These are phyloP conservation scores for Wickerhamiella dianesei DNA, from an alignment of 805 yeast species.

Conservation along the genomic window DNA sequence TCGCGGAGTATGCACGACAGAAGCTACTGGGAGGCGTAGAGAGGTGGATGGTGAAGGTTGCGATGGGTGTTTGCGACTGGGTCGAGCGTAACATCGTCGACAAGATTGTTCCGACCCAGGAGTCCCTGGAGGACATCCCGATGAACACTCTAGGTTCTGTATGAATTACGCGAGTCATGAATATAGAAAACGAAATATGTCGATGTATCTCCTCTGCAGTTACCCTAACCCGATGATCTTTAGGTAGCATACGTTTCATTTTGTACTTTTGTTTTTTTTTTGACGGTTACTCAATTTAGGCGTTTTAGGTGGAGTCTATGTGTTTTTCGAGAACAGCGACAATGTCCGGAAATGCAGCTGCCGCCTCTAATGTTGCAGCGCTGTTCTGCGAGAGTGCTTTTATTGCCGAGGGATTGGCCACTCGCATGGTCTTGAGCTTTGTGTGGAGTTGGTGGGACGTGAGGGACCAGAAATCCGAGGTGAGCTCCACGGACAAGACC, in stretches of 20 bases:
- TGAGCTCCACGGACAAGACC: neutral
- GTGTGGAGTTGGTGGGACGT: conserved; percentile 25
- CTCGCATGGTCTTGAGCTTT: conserved; percentile 21
- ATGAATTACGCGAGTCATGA: too few relatives aligned
- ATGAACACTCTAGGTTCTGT: neutral
- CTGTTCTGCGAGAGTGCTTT: conserved; percentile 8
- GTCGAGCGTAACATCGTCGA: neutral
- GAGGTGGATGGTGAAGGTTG: conserved; percentile 1
- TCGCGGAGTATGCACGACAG: conserved; percentile 6
- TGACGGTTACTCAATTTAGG: too few relatives aligned
- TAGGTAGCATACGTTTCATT: too few relatives aligned
- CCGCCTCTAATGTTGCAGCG: neutral
- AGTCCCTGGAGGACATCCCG: neutral
- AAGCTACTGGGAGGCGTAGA: conserved; percentile 5
- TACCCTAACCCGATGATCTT: too few relatives aligned
- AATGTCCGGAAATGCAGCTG: neutral
- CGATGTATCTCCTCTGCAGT: too few relatives aligned
- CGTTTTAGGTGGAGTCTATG: neutral
- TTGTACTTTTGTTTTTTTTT: too few relatives aligned
- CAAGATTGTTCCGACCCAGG: neutral
- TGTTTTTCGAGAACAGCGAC: neutral
- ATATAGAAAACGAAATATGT: too few relatives aligned
- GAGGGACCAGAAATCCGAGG: conserved; percentile 23
- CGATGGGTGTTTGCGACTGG: neutral
- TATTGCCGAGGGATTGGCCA: conserved; percentile 16